phyloP scores from a whole-genome alignment of 352 stramenopile species.

The Phytophthora hibernalis region DNA sequence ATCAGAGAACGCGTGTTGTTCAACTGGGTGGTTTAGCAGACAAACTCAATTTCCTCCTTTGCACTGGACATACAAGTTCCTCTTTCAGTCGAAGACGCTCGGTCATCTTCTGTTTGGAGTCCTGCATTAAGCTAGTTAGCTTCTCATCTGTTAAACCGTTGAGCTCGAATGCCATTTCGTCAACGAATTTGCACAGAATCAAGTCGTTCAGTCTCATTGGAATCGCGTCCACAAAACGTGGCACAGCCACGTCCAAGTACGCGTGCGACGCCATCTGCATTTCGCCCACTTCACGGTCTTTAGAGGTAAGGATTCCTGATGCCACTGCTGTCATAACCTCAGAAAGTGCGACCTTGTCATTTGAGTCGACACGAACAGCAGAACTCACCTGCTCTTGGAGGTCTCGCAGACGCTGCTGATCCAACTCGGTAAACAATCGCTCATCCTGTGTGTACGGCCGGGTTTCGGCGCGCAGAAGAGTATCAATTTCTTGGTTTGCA shows the following conservation, averaged over 20 bases:
- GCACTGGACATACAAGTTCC: constrained; percentile 34
- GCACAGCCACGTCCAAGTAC: constrained; percentile 45
- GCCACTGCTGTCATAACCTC: constrained; percentile 25
- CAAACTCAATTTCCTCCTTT: constrained; percentile 46
- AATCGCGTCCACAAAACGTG: constrained; percentile 43
- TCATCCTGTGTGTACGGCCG: constrained; percentile 51
- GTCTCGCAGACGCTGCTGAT: constrained; percentile 18
- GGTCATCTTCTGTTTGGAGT: constrained; percentile 36
- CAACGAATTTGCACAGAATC: constrained; percentile 39
- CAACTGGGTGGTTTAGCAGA: no score
- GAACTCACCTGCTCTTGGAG: constrained; percentile 30
- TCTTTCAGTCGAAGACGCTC: constrained; percentile 34
- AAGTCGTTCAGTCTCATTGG: constrained; percentile 46
- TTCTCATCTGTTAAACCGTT: constrained; percentile 45
- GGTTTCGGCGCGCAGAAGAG: constrained; percentile 32
- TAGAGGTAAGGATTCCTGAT: constrained; percentile 9
- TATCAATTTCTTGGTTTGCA: constrained; percentile 25
- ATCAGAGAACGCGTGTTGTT: background rate
- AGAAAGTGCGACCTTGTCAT: constrained; percentile 20
- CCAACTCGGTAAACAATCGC: constrained; percentile 37
- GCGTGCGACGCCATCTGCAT: constrained; percentile 42
- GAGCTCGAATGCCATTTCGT: constrained; percentile 38
- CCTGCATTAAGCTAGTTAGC: constrained; percentile 45
- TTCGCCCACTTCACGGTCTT: constrained; percentile 42
- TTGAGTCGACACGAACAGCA: background rate